These are phyloP conservation scores for Sicyos edulis DNA, from an alignment of 306 rosid genomes.

Conservation along the genomic window DNA sequence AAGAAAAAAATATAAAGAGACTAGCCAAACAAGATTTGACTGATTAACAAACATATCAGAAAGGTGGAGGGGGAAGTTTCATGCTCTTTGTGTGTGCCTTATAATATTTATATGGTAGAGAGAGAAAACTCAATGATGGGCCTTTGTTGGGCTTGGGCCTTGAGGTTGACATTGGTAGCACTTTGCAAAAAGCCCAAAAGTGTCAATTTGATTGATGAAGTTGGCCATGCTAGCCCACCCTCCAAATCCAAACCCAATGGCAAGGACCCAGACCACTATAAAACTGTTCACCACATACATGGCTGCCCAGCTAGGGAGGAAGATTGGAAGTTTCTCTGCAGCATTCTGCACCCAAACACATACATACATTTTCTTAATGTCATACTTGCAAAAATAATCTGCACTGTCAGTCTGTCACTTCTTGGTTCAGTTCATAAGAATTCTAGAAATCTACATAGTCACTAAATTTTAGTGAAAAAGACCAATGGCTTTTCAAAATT, in stretches of 20 bases:
- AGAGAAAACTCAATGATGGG: conserved; percentile 42
- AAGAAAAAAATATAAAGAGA: not conserved
- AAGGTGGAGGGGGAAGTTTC: conserved; percentile 12
- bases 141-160: conserved; percentile 16
- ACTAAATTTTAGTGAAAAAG: not conserved
- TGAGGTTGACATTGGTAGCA: conserved; percentile 71
- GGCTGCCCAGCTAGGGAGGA: conserved; percentile 64
- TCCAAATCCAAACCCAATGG: conserved; percentile 85
- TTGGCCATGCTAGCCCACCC: conserved; percentile 95
- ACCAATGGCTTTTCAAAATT: not conserved
- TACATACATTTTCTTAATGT: not conserved
- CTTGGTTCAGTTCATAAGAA: conserved; percentile 7
- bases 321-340: conserved; percentile 68
- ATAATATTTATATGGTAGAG: not conserved
- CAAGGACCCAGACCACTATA: conserved; percentile 65
- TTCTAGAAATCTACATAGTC: not conserved
- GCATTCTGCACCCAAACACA: conserved; percentile 57
- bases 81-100: conserved; percentile 28
- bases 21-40: not conserved
- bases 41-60: conserved; percentile 4
- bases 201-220: conserved; percentile 78
- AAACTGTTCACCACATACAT: conserved; percentile 62
- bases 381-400: not conserved
- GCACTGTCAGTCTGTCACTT: not conserved
- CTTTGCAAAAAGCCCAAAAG: conserved; percentile 80